Base-by-base conservation (phyloP, 352 stramenopile genomes). In the Phytophthora podocarpi region DNA sequence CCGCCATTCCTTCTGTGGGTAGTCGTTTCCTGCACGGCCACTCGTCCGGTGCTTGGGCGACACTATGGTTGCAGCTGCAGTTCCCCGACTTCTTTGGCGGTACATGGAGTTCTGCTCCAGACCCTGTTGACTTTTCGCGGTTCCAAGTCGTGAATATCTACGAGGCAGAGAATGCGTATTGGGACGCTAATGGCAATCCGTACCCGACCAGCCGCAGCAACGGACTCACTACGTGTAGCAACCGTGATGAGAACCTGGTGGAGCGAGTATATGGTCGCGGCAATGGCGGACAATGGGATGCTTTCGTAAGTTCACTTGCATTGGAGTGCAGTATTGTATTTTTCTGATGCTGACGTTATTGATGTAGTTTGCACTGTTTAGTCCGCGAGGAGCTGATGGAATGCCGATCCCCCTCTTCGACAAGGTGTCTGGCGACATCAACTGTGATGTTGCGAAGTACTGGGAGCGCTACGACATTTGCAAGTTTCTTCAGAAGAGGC, bases 71-170 rank as follows among this genome's bases (percentile, higher is more conserved):
- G 20, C 83, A 90, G 41, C 64, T 92, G n/a, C 78, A 88, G 41
- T 80, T 88, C 51, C 78, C 83, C 0, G 68, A 85, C 5, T 81
- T 88, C 58, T 92, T 92, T 57, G 77, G 78, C n/a, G 83, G 83
- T 15, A 75, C 83, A 5, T 92, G 83, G 83, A 90, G 83, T 48
- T 86, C 80, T 23, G 80, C 83, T 7, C 83, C 83, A 8, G 80
- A 90, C 41, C 83, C 83, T 0, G 83, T 92, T 0, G 80, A 90
- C 50, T 92, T 92, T 40, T 80, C 72, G 24, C 43, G 55, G 26
- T 90, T 92, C 57, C 83, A 92, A 67, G 49, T 78, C 5, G 66
- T 87, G 8, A 85, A 89, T 48, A 90, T 92, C 34, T 92, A 92
- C 46, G 67, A 88, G 37, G 75, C 72, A 24, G 59, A 74, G 9